A percentile compares a stretch with the other conserved stretches of the same genome.
Evolutionary conservation across 352 stramenopile species (phyloP).

Genomic region (Pythium brassicae): DNA sequence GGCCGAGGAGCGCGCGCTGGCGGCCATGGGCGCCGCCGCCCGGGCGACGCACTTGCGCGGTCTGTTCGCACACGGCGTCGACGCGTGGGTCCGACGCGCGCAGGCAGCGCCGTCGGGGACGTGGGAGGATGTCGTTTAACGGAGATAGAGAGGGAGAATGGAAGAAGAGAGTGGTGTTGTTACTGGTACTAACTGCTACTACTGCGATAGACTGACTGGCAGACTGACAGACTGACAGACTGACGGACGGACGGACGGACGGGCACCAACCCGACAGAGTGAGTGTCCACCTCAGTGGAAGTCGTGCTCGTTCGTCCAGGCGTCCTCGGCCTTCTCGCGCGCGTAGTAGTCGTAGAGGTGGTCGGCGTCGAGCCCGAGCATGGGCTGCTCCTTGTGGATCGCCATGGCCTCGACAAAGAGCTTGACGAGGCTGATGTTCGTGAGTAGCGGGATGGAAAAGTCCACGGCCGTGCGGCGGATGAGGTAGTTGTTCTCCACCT

Average conservation of each 20-base stretch:
- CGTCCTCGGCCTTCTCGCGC: conserved; percentile 87
- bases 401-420: conserved; percentile 91
- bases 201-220: background rate
- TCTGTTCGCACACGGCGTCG: conserved; percentile 41
- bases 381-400: conserved; percentile 90
- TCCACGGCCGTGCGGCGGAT: conserved; percentile 91
- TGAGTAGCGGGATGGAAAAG: conserved; percentile 91
- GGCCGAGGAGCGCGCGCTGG: conserved; percentile 29
- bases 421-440: conserved; percentile 90
- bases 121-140: background rate
- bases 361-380: conserved; percentile 92
- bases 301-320: conserved; percentile 93
- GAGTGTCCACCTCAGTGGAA: conserved; percentile 98
- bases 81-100: conserved; percentile 40
- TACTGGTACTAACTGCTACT: background rate
- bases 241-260: no score
- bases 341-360: conserved; percentile 99
- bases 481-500: conserved; percentile 90
- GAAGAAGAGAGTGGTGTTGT: background rate
- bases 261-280: no score
- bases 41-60: conserved; percentile 29
- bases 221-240: no score
- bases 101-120: background rate
- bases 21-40: conserved; percentile 28
- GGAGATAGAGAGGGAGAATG: background rate